A percentile compares a stretch with the other conserved stretches of the same genome.
These are phyloP conservation scores for Suillus subaureus DNA, from an alignment of 768 basidiomycete species.

Conservation along the genomic window DNA sequence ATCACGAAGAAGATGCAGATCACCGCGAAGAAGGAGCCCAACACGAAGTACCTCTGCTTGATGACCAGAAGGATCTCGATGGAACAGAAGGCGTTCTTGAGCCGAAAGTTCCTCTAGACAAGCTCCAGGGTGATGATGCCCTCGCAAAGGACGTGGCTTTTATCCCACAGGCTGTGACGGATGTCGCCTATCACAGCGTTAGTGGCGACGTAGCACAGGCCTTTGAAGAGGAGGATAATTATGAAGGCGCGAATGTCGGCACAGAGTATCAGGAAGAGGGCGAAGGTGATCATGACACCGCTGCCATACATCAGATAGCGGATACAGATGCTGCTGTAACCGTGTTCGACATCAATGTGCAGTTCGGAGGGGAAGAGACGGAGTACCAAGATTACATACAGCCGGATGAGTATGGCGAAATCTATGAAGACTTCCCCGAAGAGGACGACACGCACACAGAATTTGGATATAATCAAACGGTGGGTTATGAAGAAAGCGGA, in stretches of 20 bases:
- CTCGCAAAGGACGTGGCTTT: not conserved
- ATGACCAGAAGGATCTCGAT: slow-evolving; percentile 7
- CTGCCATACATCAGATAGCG: slow-evolving; percentile 28
- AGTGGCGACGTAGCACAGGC: slow-evolving; percentile 15
- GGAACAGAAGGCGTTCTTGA: slow-evolving; percentile 11
- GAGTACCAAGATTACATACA: slow-evolving; percentile 37
- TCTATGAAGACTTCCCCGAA: slow-evolving; percentile 37
- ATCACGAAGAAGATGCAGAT: not conserved
- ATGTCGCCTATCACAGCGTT: slow-evolving; percentile 21
- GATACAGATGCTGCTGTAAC: slow-evolving; percentile 25
- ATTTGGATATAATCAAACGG: slow-evolving; percentile 20
- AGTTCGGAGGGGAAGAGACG: slow-evolving; percentile 33
- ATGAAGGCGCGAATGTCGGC: slow-evolving; percentile 19
- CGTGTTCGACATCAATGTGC: slow-evolving; percentile 12
- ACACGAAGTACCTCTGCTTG: slow-evolving; percentile 5
- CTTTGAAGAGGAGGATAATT: slow-evolving; percentile 26
- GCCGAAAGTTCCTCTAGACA: not conserved
- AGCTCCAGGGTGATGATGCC: slow-evolving; percentile 11
- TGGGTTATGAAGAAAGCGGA: slow-evolving; percentile 23
- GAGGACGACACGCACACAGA: slow-evolving; percentile 20
- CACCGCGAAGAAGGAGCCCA: not conserved
- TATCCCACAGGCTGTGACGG: slow-evolving; percentile 14
- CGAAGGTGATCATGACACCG: slow-evolving; percentile 29
- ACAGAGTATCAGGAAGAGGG: slow-evolving; percentile 23
- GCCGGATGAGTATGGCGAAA: slow-evolving; percentile 38